Conservation (phyloP, 768 basidiomycete genomes). For the Pleurotus sapidus region DNA sequence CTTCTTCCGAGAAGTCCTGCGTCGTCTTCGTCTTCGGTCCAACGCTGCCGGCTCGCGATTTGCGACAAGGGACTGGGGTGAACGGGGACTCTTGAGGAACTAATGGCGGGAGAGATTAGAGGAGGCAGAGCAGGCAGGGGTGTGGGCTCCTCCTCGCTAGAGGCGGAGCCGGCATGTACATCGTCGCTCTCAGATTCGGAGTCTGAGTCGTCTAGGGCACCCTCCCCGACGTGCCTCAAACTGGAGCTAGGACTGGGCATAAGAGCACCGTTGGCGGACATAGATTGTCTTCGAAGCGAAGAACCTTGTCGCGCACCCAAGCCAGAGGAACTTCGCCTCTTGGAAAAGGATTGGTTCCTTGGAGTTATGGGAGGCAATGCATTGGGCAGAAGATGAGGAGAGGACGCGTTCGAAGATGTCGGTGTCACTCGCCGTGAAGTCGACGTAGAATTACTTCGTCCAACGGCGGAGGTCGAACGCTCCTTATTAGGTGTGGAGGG, state of each 20-base stretch:
- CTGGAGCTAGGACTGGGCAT: conserved; percentile 39
- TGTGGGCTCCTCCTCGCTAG: conserved; percentile 32
- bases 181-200: conserved; percentile 45
- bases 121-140: conserved; percentile 14
- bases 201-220: conserved; percentile 76
- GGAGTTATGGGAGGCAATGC: conserved; percentile 47
- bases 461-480: conserved; percentile 14
- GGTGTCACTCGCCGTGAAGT: conserved; percentile 52
- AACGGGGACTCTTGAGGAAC: conserved; percentile 25
- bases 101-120: conserved; percentile 31
- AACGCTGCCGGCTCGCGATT: conserved; percentile 49
- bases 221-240: conserved; percentile 69
- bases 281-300: conserved; percentile 42
- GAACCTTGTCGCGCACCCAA: conserved; percentile 33
- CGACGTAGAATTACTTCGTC: conserved; percentile 30
- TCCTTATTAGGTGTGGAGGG: conserved; percentile 12
- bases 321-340: conserved; percentile 33
- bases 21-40: conserved; percentile 48
- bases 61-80: conserved; percentile 69
- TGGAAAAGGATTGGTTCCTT: conserved; percentile 34
- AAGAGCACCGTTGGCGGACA: conserved; percentile 25
- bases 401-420: conserved; percentile 55
- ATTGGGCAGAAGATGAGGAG: conserved; percentile 42
- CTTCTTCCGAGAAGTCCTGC: conserved; percentile 35
- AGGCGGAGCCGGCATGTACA: conserved; percentile 25